Evolutionary conservation across 202 grass and related monocot species (phyloP).

Genomic region (Digitaria exilis): DNA sequence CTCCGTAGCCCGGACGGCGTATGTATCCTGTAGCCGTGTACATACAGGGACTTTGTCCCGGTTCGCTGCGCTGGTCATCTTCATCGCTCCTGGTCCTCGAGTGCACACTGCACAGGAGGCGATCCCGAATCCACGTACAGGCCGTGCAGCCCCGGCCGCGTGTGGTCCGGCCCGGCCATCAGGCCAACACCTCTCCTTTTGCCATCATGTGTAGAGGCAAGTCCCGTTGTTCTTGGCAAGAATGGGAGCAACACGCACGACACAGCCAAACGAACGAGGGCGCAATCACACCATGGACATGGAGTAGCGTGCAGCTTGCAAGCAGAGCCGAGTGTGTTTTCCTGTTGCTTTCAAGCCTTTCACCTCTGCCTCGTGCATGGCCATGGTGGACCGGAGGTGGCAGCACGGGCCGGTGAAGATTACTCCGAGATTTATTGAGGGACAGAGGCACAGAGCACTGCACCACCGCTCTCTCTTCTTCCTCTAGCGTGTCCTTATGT

Average conservation of each 20-base stretch:
- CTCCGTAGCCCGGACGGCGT: neutral
- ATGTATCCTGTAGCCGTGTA: neutral
- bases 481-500: neutral
- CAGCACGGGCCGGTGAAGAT: neutral
- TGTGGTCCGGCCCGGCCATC: too few relatives aligned
- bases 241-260: too few relatives aligned
- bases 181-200: too few relatives aligned
- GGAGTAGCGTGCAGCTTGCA: too few relatives aligned
- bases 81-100: neutral
- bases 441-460: neutral
- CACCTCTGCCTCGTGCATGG: neutral
- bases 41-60: too few relatives aligned
- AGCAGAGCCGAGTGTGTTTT: too few relatives aligned
- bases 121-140: constrained; percentile 17
- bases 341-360: neutral
- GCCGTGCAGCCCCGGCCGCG: too few relatives aligned
- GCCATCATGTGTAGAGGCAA: too few relatives aligned
- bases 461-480: neutral
- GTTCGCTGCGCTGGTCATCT: neutral
- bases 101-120: neutral
- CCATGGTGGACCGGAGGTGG: too few relatives aligned
- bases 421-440: neutral
- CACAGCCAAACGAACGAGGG: too few relatives aligned
- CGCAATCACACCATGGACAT: too few relatives aligned
- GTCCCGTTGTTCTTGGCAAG: too few relatives aligned